These are phyloP conservation scores for Juncus effusus DNA, from an alignment of 176 grass and related monocot species.

Conservation along the genomic window DNA sequence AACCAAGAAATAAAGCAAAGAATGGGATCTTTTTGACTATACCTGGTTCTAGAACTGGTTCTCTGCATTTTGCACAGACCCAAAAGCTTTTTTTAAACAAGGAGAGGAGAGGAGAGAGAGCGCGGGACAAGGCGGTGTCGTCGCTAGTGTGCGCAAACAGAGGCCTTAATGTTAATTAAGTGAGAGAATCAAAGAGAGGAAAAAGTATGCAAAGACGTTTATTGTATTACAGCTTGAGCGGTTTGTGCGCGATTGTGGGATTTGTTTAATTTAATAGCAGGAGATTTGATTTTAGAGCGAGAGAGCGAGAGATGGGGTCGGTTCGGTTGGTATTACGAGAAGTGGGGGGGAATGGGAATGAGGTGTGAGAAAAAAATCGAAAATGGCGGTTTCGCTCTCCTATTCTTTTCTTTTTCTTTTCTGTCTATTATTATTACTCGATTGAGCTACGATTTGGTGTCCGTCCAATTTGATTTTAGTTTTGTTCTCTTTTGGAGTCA, in stretches of 20 bases:
- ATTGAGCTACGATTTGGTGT: too few relatives aligned
- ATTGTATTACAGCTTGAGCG: too few relatives aligned
- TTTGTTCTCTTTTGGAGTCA: too few relatives aligned
- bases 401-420: too few relatives aligned
- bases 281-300: neutral
- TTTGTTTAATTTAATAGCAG: neutral
- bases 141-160: constrained; percentile 10
- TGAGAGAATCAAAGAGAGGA: neutral
- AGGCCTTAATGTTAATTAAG: neutral
- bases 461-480: too few relatives aligned
- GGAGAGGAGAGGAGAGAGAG: neutral
- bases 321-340: constrained; percentile 8
- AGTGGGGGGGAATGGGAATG: neutral
- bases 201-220: neutral
- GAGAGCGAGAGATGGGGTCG: neutral
- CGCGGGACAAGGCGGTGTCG: constrained; percentile 14
- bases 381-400: neutral
- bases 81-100: neutral
- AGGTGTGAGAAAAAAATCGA: neutral
- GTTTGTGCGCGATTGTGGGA: neutral
- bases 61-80: neutral
- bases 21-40: constrained; percentile 23
- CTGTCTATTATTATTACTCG: too few relatives aligned
- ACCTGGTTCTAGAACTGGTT: constrained; percentile 27
- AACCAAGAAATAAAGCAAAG: constrained; percentile 13